Evolutionary conservation across 306 rosid genomes (phyloP).

Genomic region (Cyamopsis tetragonoloba): DNA sequence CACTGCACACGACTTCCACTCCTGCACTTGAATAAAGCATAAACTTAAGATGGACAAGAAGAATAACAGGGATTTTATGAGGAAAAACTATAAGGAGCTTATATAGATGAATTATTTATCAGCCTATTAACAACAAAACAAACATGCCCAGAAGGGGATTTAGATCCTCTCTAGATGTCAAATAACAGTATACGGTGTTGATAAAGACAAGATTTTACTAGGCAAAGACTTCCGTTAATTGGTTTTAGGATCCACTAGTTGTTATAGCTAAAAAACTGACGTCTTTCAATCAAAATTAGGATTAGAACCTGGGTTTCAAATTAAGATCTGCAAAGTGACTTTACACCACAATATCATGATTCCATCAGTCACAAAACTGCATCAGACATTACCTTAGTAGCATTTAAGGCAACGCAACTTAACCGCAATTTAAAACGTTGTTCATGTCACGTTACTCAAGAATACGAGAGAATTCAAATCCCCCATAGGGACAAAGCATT

Average conservation of each 20-base stretch:
- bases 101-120: neutral
- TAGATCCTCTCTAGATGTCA: neutral
- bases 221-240: neutral
- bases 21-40: slow-evolving; percentile 43
- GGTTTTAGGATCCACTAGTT: neutral
- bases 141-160: neutral
- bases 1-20: slow-evolving; percentile 65
- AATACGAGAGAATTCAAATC: neutral
- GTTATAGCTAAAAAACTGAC: neutral
- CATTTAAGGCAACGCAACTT: no score
- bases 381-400: no score
- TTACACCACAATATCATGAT: no score
- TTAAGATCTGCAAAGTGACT: no score
- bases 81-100: slow-evolving; percentile 6
- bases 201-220: neutral
- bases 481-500: neutral
- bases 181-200: neutral
- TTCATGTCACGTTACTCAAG: no score
- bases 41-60: slow-evolving; percentile 12
- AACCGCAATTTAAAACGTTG: no score
- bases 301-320: no score
- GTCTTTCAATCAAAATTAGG: no score
- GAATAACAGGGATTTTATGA: neutral
- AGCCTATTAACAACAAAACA: neutral
- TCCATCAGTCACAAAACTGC: no score